Percentiles rank a stretch among this genome's conserved stretches.
phyloP scores from a whole-genome alignment of 768 basidiomycete species.

The Gautieria morchelliformis region DNA sequence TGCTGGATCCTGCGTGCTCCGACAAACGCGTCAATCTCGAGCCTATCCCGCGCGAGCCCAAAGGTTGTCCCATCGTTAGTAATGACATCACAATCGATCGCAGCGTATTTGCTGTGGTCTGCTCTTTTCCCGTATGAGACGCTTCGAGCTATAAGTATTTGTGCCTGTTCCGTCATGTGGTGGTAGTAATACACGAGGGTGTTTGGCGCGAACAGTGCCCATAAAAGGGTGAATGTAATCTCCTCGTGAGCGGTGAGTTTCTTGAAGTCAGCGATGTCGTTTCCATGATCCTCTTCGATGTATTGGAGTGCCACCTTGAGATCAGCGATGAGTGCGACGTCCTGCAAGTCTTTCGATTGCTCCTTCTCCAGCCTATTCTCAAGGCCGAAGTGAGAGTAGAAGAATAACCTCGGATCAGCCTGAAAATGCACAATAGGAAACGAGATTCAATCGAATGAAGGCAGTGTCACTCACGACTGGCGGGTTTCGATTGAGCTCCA shows the following conservation, averaged over 20 bases:
- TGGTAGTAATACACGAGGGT: slow-evolving; percentile 14
- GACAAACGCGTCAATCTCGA: slow-evolving; percentile 12
- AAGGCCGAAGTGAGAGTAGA: slow-evolving; percentile 11
- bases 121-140: neutral
- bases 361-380: slow-evolving; percentile 12
- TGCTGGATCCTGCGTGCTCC: slow-evolving; percentile 14
- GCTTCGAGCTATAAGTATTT: slow-evolving; percentile 8
- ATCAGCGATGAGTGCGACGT: slow-evolving; percentile 11
- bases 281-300: slow-evolving; percentile 12
- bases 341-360: slow-evolving; percentile 8
- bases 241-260: slow-evolving; percentile 10
- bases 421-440: neutral
- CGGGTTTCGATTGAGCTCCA: slow-evolving; percentile 8
- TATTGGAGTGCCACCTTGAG: slow-evolving; percentile 14
- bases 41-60: slow-evolving; percentile 9
- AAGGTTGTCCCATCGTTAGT: slow-evolving; percentile 13
- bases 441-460: neutral
- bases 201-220: slow-evolving; percentile 20
- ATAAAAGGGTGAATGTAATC: slow-evolving; percentile 24
- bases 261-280: slow-evolving; percentile 10
- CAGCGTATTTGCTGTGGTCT: slow-evolving; percentile 1
- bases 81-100: slow-evolving; percentile 12
- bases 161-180: slow-evolving; percentile 11
- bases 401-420: slow-evolving; percentile 13
- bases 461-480: slow-evolving; percentile 1